A percentile compares a stretch with the other conserved stretches of the same genome.
Evolutionary conservation across 768 basidiomycete genomes (phyloP).

Genomic region (Russula virescens): DNA sequence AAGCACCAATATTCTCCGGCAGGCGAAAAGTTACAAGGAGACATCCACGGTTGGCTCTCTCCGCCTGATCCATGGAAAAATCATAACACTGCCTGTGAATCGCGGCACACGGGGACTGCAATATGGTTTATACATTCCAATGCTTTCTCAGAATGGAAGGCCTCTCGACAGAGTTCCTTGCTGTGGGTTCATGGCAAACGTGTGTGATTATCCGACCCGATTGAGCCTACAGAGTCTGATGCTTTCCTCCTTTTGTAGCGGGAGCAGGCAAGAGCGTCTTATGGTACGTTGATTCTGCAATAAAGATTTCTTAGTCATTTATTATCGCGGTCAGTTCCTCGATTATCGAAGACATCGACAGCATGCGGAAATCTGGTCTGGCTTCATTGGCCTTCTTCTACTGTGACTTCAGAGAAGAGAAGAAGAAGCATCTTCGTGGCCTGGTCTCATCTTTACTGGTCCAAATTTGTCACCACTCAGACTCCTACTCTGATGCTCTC

Average conservation of each 20-base stretch:
- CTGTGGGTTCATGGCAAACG: not conserved
- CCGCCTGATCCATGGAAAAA: constrained; percentile 2
- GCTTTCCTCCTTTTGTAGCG: not conserved
- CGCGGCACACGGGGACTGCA: not conserved
- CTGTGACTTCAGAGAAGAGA: not conserved
- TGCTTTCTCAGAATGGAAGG: not conserved
- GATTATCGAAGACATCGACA: not conserved
- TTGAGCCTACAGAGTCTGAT: not conserved
- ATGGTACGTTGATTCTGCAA: not conserved
- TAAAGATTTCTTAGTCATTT: not conserved
- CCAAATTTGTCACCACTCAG: not conserved
- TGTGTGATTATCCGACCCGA: not conserved
- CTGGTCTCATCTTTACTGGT: not conserved
- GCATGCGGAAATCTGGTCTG: not conserved
- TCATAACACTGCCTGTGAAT: not conserved
- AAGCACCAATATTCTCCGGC: not conserved
- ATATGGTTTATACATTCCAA: not conserved
- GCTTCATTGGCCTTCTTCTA: not conserved
- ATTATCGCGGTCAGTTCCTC: not conserved
- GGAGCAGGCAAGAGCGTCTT: not conserved
- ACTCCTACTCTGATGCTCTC: not conserved
- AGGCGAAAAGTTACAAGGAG: not conserved
- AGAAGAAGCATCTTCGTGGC: not conserved
- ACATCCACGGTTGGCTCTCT: not conserved
- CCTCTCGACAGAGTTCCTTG: not conserved